Evolutionary conservation across 176 grass and related monocot species (phyloP), one percentile per base, ranked within the genome.

Genomic region (Poa annua): DNA sequence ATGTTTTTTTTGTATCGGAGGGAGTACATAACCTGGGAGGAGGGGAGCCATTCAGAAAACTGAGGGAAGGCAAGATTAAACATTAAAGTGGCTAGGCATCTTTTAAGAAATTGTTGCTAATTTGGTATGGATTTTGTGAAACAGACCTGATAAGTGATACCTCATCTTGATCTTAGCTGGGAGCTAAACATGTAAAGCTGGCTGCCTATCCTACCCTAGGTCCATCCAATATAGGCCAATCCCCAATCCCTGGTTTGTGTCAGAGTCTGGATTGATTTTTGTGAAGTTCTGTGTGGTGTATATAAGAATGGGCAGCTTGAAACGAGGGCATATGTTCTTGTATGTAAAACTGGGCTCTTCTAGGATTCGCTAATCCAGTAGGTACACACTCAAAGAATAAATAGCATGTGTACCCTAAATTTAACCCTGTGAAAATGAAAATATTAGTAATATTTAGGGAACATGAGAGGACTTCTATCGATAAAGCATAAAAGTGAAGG

Each of bases 131-230:
- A 36, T 74, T 51, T 29, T 33, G 25, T 45, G 45, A 51, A 73
- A 50, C 21, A 73, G 26, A 45, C 70, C 24, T 63, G 25, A 26
- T 63, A 63, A 48, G 45, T 66, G 29, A 66, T 66, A 66, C 14
- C 14, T 70, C 67, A 73, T 73, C 22, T 50, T 73, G 70, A 50
- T 73, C 70, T 50, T 73, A 73, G 44, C 70, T 17, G n/a, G 70
- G 70, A 73, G 44, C 13, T 73, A 73, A 66, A 73, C 44, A 50
- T 73, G 44, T 49, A 49, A 32, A 45, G 16, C 44, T 73, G 70
- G 12, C 44, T 73, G 21, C 68, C 21, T 25, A 71, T 26, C 21
- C 68, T 47, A 71, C 21, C 41, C 6, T 47, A 47, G 68, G 68
- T 47, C 11, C 12, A 41, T 48, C 7, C 22, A 72, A 26, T 26